Evolutionary conservation across 768 basidiomycete species (phyloP).

Genomic region (Hygrophorus pudorinus): DNA sequence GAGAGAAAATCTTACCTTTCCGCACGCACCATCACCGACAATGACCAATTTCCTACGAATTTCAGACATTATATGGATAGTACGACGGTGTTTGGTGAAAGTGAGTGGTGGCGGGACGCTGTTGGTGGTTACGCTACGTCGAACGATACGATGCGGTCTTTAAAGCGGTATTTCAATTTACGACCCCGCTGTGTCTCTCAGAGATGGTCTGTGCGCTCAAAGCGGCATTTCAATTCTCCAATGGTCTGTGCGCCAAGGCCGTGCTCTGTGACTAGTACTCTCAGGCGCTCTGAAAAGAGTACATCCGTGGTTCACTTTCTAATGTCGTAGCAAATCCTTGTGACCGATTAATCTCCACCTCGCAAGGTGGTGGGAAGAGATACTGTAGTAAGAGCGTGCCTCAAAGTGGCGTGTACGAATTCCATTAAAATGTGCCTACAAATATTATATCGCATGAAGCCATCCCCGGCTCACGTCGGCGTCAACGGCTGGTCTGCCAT

Average conservation of each 20-base stretch:
- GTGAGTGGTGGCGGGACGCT: background rate
- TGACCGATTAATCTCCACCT: too few species aligned
- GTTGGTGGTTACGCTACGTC: conserved; percentile 4
- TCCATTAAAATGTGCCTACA: background rate
- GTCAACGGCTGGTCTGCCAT: conserved; percentile 20
- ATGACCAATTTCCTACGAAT: conserved; percentile 98
- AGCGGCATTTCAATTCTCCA: too few species aligned
- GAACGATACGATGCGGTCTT: conserved; percentile 12
- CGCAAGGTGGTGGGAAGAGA: too few species aligned
- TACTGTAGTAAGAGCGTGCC: too few species aligned
- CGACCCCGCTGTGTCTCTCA: background rate
- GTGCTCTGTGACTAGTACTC: too few species aligned
- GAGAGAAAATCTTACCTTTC: conserved; percentile 52
- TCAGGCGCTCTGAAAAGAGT: too few species aligned
- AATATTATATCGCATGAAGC: too few species aligned
- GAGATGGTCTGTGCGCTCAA: conserved; percentile 14
- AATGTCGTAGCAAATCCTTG: too few species aligned
- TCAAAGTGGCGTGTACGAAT: too few species aligned
- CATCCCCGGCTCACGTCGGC: conserved; percentile 2
- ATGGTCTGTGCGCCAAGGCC: too few species aligned
- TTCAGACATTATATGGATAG: conserved; percentile 65
- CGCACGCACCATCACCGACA: conserved; percentile 96
- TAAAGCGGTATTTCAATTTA: conserved; percentile 18
- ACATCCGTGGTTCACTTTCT: too few species aligned
- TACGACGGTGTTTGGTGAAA: conserved; percentile 1